A percentile compares a stretch with the other conserved stretches of the same genome.
Conservation (phyloP, 2,329 filamentous ascomycete genomes). For the Fusarium sp. region DNA sequence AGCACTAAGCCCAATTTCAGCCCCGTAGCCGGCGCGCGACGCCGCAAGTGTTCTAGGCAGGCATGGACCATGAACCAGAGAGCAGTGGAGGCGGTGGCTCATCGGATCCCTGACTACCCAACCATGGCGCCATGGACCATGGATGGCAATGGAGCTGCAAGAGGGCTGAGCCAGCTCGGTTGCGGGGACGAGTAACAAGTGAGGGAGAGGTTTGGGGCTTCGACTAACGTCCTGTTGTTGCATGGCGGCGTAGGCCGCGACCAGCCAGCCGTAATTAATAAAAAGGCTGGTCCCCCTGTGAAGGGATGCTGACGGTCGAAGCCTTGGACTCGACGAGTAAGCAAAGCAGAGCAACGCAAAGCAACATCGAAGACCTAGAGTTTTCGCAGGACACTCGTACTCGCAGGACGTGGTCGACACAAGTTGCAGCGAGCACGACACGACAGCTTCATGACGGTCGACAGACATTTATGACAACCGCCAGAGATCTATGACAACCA, state of each 20-base stretch:
- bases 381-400: slow-evolving; percentile 14
- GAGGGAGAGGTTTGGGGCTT: slow-evolving; percentile 17
- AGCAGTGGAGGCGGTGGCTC: slow-evolving; percentile 40
- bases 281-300: slow-evolving; percentile 28
- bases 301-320: slow-evolving; percentile 7
- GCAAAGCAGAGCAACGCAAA: slow-evolving; percentile 2
- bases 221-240: slow-evolving; percentile 15
- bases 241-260: slow-evolving; percentile 16
- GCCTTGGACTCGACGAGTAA: slow-evolving; percentile 8
- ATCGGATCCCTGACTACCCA: slow-evolving; percentile 32
- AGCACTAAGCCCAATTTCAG: slow-evolving; percentile 42
- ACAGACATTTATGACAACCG: neutral
- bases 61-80: slow-evolving; percentile 19
- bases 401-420: slow-evolving; percentile 23
- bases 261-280: slow-evolving; percentile 23
- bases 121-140: slow-evolving; percentile 34
- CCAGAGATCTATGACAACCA: slow-evolving; percentile 8
- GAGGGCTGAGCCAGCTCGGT: slow-evolving; percentile 39
- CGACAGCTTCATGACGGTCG: slow-evolving; percentile 2
- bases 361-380: slow-evolving; percentile 6
- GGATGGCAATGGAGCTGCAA: slow-evolving; percentile 4
- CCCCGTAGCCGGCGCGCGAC: slow-evolving; percentile 18
- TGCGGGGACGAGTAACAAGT: slow-evolving; percentile 33
- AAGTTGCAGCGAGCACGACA: slow-evolving; percentile 9
- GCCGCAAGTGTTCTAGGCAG: slow-evolving; percentile 24